Evolutionary conservation across 345 rosid genomes (phyloP).

Genomic region (Geranium brycei): DNA sequence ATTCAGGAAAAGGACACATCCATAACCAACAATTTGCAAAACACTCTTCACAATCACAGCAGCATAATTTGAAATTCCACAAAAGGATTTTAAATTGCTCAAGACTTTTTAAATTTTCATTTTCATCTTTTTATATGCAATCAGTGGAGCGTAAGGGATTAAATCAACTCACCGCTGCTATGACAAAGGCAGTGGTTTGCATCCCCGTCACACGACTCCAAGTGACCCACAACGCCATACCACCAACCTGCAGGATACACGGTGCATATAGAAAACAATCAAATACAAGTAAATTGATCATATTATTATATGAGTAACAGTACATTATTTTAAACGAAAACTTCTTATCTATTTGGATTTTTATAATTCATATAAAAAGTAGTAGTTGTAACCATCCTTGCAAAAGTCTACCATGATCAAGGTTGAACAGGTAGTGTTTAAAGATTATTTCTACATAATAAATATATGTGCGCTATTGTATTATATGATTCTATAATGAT

Average conservation of each 20-base stretch:
- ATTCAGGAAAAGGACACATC: constrained; percentile 18
- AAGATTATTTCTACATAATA: neutral
- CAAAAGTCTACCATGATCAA: neutral
- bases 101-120: neutral
- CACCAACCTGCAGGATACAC: constrained; percentile 68
- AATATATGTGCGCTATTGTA: neutral
- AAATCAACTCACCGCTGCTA: constrained; percentile 35
- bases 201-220: constrained; percentile 72
- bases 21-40: constrained; percentile 3
- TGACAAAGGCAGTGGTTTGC: constrained; percentile 52
- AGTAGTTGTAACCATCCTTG: too few relatives aligned
- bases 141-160: constrained; percentile 7
- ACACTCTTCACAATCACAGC: too few relatives aligned
- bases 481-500: neutral
- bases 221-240: constrained; percentile 84
- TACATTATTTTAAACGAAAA: too few relatives aligned
- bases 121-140: constrained; percentile 8
- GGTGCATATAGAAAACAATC: neutral
- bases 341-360: too few relatives aligned
- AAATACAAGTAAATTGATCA: constrained; percentile 3
- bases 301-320: neutral
- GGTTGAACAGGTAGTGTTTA: neutral
- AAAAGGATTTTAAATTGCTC: too few relatives aligned
- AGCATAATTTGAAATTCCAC: too few relatives aligned
- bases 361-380: too few relatives aligned